phyloP scores from a whole-genome alignment of 495 filamentous ascomycete species.

The Cercophora newfieldiana region DNA sequence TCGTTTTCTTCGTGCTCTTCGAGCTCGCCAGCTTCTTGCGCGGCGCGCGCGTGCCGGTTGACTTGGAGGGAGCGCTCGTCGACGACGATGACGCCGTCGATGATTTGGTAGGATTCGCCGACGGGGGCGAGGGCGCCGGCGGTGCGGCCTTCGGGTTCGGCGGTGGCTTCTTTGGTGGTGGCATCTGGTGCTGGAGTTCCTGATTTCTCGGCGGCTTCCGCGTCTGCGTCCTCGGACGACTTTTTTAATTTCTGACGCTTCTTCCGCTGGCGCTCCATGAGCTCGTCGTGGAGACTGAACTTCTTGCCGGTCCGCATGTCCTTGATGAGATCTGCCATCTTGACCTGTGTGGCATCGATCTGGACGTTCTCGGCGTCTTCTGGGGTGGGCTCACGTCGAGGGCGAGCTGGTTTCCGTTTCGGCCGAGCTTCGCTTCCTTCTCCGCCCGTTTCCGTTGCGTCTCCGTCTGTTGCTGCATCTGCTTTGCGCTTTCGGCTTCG shows the following conservation, averaged over 20 bases:
- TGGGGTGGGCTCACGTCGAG: neutral
- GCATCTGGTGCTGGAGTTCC: neutral
- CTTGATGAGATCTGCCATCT: conserved; percentile 80
- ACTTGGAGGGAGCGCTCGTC: conserved; percentile 76
- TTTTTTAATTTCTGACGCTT: conserved; percentile 43
- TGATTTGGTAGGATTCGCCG: conserved; percentile 51
- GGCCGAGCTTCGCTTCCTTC: conserved; percentile 28
- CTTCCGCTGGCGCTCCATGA: conserved; percentile 48
- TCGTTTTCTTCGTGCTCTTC: conserved; percentile 81
- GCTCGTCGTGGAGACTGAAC: conserved; percentile 66
- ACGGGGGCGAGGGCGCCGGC: conserved; percentile 15
- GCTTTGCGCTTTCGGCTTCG: conserved; percentile 25
- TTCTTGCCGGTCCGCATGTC: conserved; percentile 77
- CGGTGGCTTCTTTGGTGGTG: conserved; percentile 8
- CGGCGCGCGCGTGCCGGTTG: conserved; percentile 72
- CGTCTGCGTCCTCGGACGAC: conserved; percentile 14
- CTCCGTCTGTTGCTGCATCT: conserved; percentile 6
- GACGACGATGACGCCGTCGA: conserved; percentile 82
- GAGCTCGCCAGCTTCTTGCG: conserved; percentile 52
- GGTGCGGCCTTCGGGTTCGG: conserved; percentile 5
- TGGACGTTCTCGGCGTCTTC: conserved; percentile 55
- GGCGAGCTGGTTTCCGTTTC: conserved; percentile 9
- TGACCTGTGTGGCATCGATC: conserved; percentile 67
- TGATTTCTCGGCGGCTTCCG: conserved; percentile 7
- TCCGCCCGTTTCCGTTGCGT: conserved; percentile 11